Evolutionary conservation across 176 grass and related monocot species (phyloP).

Genomic region (Ananas comosus): DNA sequence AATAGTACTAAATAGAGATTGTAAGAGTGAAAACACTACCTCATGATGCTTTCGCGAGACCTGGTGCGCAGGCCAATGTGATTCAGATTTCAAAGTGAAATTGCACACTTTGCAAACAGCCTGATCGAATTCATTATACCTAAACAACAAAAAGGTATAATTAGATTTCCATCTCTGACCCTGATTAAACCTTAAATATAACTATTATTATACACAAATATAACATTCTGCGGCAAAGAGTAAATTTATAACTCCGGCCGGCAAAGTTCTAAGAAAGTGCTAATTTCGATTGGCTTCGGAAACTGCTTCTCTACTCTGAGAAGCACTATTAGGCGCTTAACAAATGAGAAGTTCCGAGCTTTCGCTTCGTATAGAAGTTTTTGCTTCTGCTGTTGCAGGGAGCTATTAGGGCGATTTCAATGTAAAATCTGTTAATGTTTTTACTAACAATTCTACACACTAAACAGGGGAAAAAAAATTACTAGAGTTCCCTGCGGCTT

Average conservation of each 20-base stretch:
- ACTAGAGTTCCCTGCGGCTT: too few relatives aligned
- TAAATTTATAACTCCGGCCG: not conserved
- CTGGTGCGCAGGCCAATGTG: conserved; percentile 91
- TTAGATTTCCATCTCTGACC: not conserved
- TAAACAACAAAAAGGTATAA: conserved; percentile 18
- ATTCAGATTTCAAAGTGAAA: conserved; percentile 77
- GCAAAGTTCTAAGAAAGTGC: too few relatives aligned
- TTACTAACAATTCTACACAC: too few relatives aligned
- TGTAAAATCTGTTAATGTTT: too few relatives aligned
- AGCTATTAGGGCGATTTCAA: too few relatives aligned
- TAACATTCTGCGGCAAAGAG: not conserved
- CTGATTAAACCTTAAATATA: not conserved
- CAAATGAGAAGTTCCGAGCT: too few relatives aligned
- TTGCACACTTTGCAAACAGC: conserved; percentile 91
- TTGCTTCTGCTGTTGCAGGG: too few relatives aligned
- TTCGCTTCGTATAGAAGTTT: too few relatives aligned
- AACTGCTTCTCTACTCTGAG: too few relatives aligned
- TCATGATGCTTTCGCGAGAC: conserved; percentile 91
- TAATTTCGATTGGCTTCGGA: too few relatives aligned
- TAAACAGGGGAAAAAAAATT: too few relatives aligned
- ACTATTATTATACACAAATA: not conserved
- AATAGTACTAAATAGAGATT: not conserved
- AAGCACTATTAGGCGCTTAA: too few relatives aligned
- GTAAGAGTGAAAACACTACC: conserved; percentile 24
- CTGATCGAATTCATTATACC: conserved; percentile 92